A percentile compares a stretch with the other conserved stretches of the same genome.
phyloP scores from a whole-genome alignment of 371 early-diverging fungal genomes.

The Mortierella sp. region DNA sequence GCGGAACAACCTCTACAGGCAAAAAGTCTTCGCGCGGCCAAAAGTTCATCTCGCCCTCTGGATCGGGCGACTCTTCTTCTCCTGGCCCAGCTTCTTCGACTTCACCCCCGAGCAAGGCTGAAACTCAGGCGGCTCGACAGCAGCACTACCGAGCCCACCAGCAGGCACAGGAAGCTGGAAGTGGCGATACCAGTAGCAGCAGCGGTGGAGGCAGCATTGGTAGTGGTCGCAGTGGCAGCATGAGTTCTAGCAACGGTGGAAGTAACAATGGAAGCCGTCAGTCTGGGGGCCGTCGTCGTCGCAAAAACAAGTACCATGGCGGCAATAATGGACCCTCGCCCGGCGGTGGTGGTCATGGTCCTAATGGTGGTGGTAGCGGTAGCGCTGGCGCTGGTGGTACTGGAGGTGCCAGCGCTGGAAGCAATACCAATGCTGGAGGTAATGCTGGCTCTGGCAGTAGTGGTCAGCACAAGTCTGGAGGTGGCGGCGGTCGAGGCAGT shows the following conservation, averaged over 20 bases:
- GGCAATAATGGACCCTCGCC: slow-evolving; percentile 13
- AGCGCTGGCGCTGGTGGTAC: neutral
- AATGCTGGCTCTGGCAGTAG: slow-evolving; percentile 1
- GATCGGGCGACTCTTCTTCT: slow-evolving; percentile 23
- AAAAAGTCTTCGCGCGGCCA: slow-evolving; percentile 21
- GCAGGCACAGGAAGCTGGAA: slow-evolving; percentile 6
- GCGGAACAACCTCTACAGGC: neutral
- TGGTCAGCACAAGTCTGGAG: neutral
- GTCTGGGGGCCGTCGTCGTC: slow-evolving; percentile 23
- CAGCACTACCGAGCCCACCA: slow-evolving; percentile 24
- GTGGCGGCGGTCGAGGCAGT: neutral
- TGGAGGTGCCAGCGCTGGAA: slow-evolving; percentile 2
- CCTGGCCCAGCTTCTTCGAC: slow-evolving; percentile 10
- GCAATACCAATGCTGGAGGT: neutral
- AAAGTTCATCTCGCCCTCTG: slow-evolving; percentile 23
- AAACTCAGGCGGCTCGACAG: slow-evolving; percentile 7
- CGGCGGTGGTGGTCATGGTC: slow-evolving; percentile 5
- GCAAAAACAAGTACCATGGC: slow-evolving; percentile 29
- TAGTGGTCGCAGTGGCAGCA: slow-evolving; percentile 13
- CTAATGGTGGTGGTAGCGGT: neutral
- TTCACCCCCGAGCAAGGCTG: neutral
- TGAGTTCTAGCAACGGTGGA: slow-evolving; percentile 9
- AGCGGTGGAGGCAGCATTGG: neutral
- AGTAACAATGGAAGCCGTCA: slow-evolving; percentile 10
- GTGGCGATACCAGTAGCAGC: slow-evolving; percentile 10